These are phyloP conservation scores for Candida taoyuanica DNA, from an alignment of 805 yeast species.

Conservation along the genomic window DNA sequence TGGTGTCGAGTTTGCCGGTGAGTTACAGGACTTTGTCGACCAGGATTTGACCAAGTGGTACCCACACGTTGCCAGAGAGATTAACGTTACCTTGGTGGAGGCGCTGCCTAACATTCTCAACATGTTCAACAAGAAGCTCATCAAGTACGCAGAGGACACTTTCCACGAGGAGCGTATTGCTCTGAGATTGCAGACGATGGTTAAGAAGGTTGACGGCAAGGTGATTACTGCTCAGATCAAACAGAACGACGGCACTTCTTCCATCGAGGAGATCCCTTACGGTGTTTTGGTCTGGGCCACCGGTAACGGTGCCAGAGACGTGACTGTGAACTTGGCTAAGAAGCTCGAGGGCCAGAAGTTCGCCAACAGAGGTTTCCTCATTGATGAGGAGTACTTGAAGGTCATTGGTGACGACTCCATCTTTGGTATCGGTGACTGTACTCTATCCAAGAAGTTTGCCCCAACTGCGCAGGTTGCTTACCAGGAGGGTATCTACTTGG, in stretches of 20 bases:
- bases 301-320: slow-evolving; percentile 86
- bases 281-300: slow-evolving; percentile 97
- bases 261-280: slow-evolving; percentile 65
- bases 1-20: slow-evolving; percentile 97
- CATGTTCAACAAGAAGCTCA: slow-evolving; percentile 64
- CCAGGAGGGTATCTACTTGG: slow-evolving; percentile 86
- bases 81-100: slow-evolving; percentile 81
- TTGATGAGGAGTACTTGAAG: slow-evolving; percentile 69
- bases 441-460: slow-evolving; percentile 78
- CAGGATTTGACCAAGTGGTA: slow-evolving; percentile 88
- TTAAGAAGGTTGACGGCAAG: slow-evolving; percentile 73
- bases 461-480: slow-evolving; percentile 98
- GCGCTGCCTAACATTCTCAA: slow-evolving; percentile 85
- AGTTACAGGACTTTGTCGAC: slow-evolving; percentile 87
- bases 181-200: slow-evolving; percentile 81
- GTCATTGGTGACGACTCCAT: slow-evolving; percentile 74
- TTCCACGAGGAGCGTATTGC: slow-evolving; percentile 66
- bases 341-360: slow-evolving; percentile 72
- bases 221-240: slow-evolving; percentile 68
- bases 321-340: slow-evolving; percentile 60
- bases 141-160: slow-evolving; percentile 75
- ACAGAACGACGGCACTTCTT: slow-evolving; percentile 58
- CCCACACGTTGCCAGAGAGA: slow-evolving; percentile 78
- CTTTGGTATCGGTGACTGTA: slow-evolving; percentile 93
- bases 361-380: slow-evolving; percentile 86